These are phyloP conservation scores for Exophiala aquamarina DNA, from an alignment of 2,329 filamentous ascomycete genomes.

Conservation along the genomic window DNA sequence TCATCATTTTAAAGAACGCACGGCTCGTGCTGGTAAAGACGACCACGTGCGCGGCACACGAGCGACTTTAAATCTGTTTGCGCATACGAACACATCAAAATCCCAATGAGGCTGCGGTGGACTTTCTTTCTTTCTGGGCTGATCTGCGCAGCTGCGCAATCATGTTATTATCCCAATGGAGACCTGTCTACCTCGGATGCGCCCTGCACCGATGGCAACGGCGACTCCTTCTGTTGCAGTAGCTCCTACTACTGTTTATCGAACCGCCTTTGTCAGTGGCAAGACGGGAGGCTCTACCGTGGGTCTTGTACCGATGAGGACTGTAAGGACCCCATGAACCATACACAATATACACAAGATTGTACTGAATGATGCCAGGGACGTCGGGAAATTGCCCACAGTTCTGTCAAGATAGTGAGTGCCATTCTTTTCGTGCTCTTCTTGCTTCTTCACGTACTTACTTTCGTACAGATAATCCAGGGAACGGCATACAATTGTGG, in stretches of 20 bases:
- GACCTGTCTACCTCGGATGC: not conserved
- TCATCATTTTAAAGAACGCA: too few relatives aligned
- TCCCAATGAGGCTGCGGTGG: not conserved
- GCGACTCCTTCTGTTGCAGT: not conserved
- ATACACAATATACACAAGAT: too few relatives aligned
- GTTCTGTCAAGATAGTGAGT: conserved; percentile 2
- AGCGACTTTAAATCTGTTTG: too few relatives aligned
- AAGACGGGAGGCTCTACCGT: conserved; percentile 2
- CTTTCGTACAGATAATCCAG: not conserved
- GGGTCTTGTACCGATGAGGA: not conserved
- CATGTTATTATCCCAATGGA: conserved; percentile 4
- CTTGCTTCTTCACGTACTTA: not conserved
- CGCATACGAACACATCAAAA: too few relatives aligned
- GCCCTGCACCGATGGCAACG: not conserved
- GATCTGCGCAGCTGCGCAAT: not conserved
- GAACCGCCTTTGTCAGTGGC: not conserved
- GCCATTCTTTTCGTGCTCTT: not conserved
- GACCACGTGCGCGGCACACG: too few relatives aligned
- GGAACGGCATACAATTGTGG: conserved; percentile 1
- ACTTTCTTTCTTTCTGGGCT: not conserved
- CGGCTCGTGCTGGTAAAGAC: too few relatives aligned
- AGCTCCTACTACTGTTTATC: not conserved
- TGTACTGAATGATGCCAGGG: too few relatives aligned
- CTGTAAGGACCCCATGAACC: too few relatives aligned
- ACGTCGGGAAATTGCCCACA: not conserved